These are phyloP conservation scores for Myochromella boudieri DNA, from an alignment of 768 basidiomycete genomes.

Conservation along the genomic window DNA sequence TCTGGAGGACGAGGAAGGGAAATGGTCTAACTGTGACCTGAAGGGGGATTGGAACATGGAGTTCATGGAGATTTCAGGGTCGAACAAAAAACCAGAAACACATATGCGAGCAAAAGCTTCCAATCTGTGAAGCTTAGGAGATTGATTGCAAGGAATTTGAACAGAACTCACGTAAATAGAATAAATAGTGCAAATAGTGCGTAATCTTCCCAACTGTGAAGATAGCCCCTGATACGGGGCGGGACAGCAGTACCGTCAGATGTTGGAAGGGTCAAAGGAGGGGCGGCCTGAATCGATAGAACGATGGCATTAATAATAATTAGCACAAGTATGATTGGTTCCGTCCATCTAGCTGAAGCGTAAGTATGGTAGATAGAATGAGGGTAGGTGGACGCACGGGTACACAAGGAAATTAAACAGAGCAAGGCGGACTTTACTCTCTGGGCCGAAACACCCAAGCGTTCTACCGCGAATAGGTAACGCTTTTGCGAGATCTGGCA, in stretches of 20 bases:
- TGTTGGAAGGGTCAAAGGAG: conserved; percentile 54
- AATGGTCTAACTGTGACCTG: conserved; percentile 28
- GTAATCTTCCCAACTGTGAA: conserved; percentile 88
- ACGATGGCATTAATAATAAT: conserved; percentile 85
- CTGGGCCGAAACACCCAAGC: conserved; percentile 72
- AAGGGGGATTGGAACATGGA: conserved; percentile 44
- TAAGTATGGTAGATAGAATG: conserved; percentile 5
- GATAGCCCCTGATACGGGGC: conserved; percentile 63
- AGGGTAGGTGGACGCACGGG: conserved; percentile 49
- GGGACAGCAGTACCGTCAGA: conserved; percentile 38
- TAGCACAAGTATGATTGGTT: conserved; percentile 77
- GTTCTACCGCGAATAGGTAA: conserved; percentile 74
- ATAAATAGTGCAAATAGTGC: conserved; percentile 82
- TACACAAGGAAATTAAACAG: conserved; percentile 71
- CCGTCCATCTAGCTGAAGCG: conserved; percentile 64
- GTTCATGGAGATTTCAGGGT: conserved; percentile 68
- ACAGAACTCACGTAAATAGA: conserved; percentile 72
- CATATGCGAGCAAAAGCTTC: conserved; percentile 89
- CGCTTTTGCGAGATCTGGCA: conserved; percentile 42
- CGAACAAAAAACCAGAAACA: conserved; percentile 85
- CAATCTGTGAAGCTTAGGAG: conserved; percentile 47
- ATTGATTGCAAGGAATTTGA: neutral
- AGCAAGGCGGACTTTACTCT: conserved; percentile 58
- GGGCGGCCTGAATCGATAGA: conserved; percentile 77
- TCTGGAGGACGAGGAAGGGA: conserved; percentile 25